These are phyloP conservation scores for Solanum dulcamara DNA, from an alignment of 257 asterid genomes.

Conservation along the genomic window DNA sequence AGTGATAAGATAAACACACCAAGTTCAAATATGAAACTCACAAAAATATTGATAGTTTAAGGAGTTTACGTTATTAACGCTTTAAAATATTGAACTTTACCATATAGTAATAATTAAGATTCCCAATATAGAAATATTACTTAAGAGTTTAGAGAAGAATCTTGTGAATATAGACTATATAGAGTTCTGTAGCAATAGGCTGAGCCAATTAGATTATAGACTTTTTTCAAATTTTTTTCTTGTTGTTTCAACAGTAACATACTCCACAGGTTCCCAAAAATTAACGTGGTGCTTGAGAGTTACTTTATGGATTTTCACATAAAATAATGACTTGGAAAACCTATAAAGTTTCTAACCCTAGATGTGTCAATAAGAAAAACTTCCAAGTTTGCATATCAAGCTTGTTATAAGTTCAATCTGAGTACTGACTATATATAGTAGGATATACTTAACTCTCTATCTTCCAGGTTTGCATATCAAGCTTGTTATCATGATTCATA, in stretches of 20 bases:
- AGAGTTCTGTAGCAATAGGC: background rate
- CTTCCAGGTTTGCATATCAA: background rate
- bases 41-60: background rate
- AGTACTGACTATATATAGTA: background rate
- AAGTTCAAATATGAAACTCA: background rate
- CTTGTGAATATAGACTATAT: background rate
- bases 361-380: constrained; percentile 4
- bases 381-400: too few species aligned
- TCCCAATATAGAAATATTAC: background rate
- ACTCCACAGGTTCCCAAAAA: background rate
- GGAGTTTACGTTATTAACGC: background rate
- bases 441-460: background rate
- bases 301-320: background rate
- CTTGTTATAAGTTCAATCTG: background rate
- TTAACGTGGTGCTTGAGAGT: background rate
- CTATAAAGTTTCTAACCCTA: constrained; percentile 2
- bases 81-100: too few species aligned
- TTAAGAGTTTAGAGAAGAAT: background rate
- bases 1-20: too few species aligned
- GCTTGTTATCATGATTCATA: background rate
- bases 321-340: background rate
- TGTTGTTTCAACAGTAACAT: background rate
- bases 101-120: too few species aligned
- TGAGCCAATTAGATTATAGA: background rate
- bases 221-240: background rate